Conservation (phyloP, 2,329 filamentous ascomycete genomes). For the Apiospora saccharicola region DNA sequence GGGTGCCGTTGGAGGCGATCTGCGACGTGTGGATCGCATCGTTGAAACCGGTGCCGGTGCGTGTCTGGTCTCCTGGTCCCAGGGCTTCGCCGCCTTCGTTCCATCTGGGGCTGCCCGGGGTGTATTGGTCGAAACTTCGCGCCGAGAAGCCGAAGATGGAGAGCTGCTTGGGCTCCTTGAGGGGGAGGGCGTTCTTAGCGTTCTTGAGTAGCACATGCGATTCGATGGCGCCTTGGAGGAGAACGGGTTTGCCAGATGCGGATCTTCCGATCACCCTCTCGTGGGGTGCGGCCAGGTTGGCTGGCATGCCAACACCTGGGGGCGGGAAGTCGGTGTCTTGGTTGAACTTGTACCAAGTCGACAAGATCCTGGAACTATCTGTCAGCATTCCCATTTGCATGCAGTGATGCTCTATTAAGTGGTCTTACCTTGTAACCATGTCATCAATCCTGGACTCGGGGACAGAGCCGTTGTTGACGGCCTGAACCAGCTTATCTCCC, state of each 20-base stretch:
- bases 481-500: slow-evolving; percentile 61
- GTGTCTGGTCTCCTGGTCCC: slow-evolving; percentile 25
- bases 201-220: slow-evolving; percentile 72
- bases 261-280: slow-evolving; percentile 62
- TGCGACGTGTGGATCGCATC: neutral
- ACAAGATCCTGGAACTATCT: slow-evolving; percentile 47
- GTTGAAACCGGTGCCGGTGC: neutral
- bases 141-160: slow-evolving; percentile 69
- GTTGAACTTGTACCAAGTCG: slow-evolving; percentile 63
- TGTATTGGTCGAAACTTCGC: slow-evolving; percentile 54
- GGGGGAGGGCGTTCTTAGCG: slow-evolving; percentile 59
- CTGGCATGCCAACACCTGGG: slow-evolving; percentile 59
- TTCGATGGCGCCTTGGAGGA: slow-evolving; percentile 64
- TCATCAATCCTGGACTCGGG: slow-evolving; percentile 63
- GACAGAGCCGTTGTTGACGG: slow-evolving; percentile 67
- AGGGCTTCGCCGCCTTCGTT: slow-evolving; percentile 40
- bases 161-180: slow-evolving; percentile 57
- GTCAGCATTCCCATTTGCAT: neutral
- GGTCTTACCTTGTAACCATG: slow-evolving; percentile 58
- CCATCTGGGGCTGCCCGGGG: slow-evolving; percentile 45
- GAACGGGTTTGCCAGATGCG: slow-evolving; percentile 45
- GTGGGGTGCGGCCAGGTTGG: slow-evolving; percentile 55
- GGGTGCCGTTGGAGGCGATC: slow-evolving; percentile 48
- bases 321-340: slow-evolving; percentile 55
- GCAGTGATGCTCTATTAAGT: neutral